phyloP scores from a whole-genome alignment of 495 filamentous ascomycete species.

The Neohortaea acidophila region DNA sequence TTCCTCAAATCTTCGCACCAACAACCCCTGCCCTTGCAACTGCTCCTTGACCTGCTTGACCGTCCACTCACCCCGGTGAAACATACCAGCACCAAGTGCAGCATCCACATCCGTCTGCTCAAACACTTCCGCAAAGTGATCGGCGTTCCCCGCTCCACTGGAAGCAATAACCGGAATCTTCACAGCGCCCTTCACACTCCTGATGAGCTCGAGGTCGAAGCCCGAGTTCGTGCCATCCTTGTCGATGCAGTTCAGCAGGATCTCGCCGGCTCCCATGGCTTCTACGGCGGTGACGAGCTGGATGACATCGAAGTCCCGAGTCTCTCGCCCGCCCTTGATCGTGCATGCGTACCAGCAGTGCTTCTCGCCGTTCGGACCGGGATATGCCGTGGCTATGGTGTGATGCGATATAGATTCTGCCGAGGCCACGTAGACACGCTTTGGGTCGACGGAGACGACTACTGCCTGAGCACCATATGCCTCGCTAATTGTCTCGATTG shows the following conservation, averaged over 20 bases:
- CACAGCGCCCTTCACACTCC: conserved; percentile 66
- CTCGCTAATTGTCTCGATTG: conserved; percentile 83
- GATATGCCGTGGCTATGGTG: conserved; percentile 53
- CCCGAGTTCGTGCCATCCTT: conserved; percentile 90
- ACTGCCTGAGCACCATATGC: conserved; percentile 96
- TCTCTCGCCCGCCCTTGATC: conserved; percentile 85
- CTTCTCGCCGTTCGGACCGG: conserved; percentile 59
- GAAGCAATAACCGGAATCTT: conserved; percentile 92
- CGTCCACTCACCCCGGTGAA: conserved; percentile 88
- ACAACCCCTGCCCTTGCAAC: conserved; percentile 49
- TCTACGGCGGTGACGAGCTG: conserved; percentile 81
- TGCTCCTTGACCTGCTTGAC: conserved; percentile 87
- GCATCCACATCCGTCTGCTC: conserved; percentile 73
- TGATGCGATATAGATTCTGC: conserved; percentile 60
- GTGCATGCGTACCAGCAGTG: conserved; percentile 98
- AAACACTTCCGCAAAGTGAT: conserved; percentile 87
- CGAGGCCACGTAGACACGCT: conserved; percentile 68
- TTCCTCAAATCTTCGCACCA: conserved; percentile 61
- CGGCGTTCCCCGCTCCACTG: conserved; percentile 79
- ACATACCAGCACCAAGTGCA: conserved; percentile 91
- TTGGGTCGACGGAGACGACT: conserved; percentile 88
- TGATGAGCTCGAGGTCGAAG: conserved; percentile 85
- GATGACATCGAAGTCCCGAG: conserved; percentile 74
- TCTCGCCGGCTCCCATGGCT: conserved; percentile 90
- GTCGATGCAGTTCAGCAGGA: conserved; percentile 93